Evolutionary conservation across 805 yeast species (phyloP).

Genomic region (Metschnikowia cerradonensis): DNA sequence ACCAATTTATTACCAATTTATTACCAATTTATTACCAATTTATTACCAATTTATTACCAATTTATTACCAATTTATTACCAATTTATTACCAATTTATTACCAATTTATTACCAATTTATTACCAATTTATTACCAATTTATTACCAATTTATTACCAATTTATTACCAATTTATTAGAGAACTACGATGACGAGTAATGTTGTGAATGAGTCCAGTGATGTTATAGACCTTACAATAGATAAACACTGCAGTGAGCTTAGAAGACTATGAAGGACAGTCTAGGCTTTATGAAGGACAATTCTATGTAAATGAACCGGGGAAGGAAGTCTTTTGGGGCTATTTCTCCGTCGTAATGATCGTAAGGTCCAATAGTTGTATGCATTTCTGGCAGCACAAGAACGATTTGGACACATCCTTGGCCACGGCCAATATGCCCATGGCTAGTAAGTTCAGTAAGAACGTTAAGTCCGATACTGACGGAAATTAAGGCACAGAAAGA

Average conservation of each 20-base stretch:
- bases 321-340: background rate
- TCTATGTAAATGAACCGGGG: background rate
- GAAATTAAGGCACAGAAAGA: conserved; percentile 9
- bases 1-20: too few species aligned
- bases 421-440: conserved; percentile 29
- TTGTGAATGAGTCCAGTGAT: background rate
- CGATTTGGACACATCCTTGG: conserved; percentile 31
- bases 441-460: conserved; percentile 32
- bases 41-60: too few species aligned
- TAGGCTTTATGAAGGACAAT: too few species aligned
- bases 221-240: background rate
- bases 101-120: too few species aligned
- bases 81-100: too few species aligned
- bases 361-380: conserved; percentile 25
- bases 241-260: background rate
- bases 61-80: too few species aligned
- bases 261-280: too few species aligned
- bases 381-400: conserved; percentile 28
- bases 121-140: too few species aligned
- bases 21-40: too few species aligned
- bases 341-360: conserved; percentile 16
- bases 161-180: conserved; percentile 16
- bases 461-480: conserved; percentile 17
- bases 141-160: too few species aligned
- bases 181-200: conserved; percentile 41